Base-by-base conservation (phyloP, 1,284 basidiomycete genomes). In the Trichosporon inkin region DNA sequence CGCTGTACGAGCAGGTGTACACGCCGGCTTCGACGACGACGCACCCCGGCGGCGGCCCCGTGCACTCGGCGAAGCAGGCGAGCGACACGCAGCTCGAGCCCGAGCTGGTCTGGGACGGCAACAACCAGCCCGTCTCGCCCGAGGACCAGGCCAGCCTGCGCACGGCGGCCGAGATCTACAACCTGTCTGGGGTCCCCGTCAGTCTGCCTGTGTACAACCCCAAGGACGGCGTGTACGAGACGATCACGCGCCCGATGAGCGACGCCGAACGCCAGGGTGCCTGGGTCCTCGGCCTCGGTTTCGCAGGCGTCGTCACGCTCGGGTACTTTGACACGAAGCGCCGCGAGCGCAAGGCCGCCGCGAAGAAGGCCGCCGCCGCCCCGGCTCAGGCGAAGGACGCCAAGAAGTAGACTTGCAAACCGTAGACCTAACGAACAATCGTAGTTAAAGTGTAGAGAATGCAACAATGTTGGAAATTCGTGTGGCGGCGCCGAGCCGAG, bases 11-110 rank as follows among this genome's bases (percentile, higher is more conserved):
- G 41, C 52, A 87, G 73, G 78, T 93, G 56, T 78, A 90, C 41
- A 85, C 90, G 47, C 84, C 90, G 38, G 84, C 85, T 14, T 86
- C 86, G 7, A 81, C 83, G 5, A 81, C 81, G 20, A 88, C 86
- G 0, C 84, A 87, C 69, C 80, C 79, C 37, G 84, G 80, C 60
- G 86, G 84, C 37, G 87, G 87, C 4, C 87, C 87, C 17, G 83
- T 84, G 1, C 82, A 87, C 69, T 37, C 34, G n/a, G 19, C 37
- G 14, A 40, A 28, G 53, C 53, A 28, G 53, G 35, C 36, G 53
- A 38, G 53, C 22, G 44, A 49, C 22, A 54, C 53, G 35, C 53
- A 39, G 44, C 37, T 54, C 53, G 53, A 54, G 14, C 35, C 37
- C 24, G 53, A 54, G 53, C 20, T 53, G 57, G 52, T 39, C 34